A percentile compares a stretch with the other conserved stretches of the same genome.
These are phyloP conservation scores for Danielia oregonensis DNA, from an alignment of 805 yeast genomes.

Conservation along the genomic window DNA sequence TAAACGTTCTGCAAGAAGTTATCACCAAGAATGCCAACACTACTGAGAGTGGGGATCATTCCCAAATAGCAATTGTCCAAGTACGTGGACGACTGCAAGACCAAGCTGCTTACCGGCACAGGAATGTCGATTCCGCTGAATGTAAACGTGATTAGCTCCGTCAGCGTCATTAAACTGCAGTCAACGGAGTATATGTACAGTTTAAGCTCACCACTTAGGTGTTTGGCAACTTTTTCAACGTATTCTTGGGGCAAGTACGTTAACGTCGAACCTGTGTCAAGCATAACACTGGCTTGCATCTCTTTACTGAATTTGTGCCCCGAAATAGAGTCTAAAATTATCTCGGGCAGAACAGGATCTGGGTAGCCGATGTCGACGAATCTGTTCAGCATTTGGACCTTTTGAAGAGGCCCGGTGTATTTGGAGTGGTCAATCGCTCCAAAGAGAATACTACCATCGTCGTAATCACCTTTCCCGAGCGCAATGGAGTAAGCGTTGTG, in stretches of 20 bases:
- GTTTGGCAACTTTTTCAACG: not conserved
- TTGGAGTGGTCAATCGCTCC: constrained; percentile 1
- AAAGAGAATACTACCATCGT: not conserved
- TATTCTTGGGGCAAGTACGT: not conserved
- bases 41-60: not conserved
- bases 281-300: not conserved
- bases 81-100: not conserved
- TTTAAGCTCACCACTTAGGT: not conserved
- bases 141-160: not conserved
- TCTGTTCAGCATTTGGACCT: not conserved
- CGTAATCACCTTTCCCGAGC: not conserved
- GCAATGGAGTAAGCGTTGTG: not conserved
- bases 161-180: not conserved
- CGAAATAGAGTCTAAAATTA: not conserved
- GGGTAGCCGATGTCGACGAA: not conserved
- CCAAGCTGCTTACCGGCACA: not conserved
- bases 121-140: not conserved
- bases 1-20: not conserved
- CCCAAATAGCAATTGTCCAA: not conserved
- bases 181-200: not conserved
- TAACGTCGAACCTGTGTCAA: not conserved
- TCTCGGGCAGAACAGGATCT: not conserved
- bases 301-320: not conserved
- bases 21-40: not conserved
- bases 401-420: not conserved